Conservation (phyloP, 176 grass and related monocot genomes). For the Oryza nivara region DNA sequence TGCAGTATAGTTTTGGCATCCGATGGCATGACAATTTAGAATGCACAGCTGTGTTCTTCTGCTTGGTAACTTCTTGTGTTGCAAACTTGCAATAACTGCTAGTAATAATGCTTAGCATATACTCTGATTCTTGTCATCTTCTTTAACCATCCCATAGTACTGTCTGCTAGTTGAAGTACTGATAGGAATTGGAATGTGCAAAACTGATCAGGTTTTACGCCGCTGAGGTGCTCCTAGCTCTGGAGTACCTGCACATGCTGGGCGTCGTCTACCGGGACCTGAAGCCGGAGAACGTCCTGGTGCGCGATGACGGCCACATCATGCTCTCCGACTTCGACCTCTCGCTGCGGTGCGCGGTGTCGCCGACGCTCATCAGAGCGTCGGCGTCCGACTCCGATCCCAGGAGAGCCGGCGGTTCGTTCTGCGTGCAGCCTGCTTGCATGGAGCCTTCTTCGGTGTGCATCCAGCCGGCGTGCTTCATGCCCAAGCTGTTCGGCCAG, state of each 20-base stretch:
- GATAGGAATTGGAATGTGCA: background rate
- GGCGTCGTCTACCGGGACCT: slow-evolving; percentile 84
- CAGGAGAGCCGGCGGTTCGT: slow-evolving; percentile 46
- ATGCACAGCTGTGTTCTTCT: slow-evolving; percentile 23
- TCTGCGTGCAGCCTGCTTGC: slow-evolving; percentile 76
- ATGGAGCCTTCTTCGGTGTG: slow-evolving; percentile 74
- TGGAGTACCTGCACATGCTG: slow-evolving; percentile 90
- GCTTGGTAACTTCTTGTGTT: background rate
- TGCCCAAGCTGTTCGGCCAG: slow-evolving; percentile 62
- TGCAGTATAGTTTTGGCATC: background rate
- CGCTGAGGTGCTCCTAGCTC: slow-evolving; percentile 72
- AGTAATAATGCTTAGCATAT: background rate
- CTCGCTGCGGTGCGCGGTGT: slow-evolving; percentile 69
- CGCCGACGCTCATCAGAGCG: slow-evolving; percentile 66
- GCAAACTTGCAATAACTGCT: background rate
- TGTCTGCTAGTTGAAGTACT: background rate
- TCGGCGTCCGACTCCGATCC: slow-evolving; percentile 59
- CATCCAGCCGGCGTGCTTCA: slow-evolving; percentile 76
- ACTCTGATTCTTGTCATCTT: background rate
- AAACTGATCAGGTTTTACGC: slow-evolving; percentile 75
- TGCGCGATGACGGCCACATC: slow-evolving; percentile 82
- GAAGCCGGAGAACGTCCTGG: slow-evolving; percentile 87
- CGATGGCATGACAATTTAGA: slow-evolving; percentile 3
- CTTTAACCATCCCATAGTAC: background rate
- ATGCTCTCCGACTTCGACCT: slow-evolving; percentile 96